Evolutionary conservation across 2,329 filamentous ascomycete genomes (phyloP).

Genomic region (Epichloe aotearoae): DNA sequence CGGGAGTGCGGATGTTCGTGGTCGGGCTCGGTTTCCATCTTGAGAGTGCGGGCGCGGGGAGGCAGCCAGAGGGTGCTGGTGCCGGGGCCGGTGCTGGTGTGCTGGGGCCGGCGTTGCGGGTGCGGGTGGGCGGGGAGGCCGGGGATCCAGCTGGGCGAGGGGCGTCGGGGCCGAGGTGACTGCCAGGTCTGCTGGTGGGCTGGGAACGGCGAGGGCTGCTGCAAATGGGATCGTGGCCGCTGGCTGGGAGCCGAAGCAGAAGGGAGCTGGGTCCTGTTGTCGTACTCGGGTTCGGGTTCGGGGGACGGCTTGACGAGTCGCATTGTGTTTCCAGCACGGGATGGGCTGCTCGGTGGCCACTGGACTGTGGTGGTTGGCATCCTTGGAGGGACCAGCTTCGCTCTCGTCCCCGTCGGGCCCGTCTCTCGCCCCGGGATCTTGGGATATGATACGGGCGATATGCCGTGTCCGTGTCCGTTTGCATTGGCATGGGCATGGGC

Average conservation of each 20-base stretch:
- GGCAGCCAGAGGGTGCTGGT: constrained; percentile 6
- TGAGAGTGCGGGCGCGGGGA: not conserved
- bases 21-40: constrained; percentile 5
- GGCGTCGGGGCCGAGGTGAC: not conserved
- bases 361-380: constrained; percentile 12
- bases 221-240: not conserved
- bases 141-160: constrained; percentile 2
- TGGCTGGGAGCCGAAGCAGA: constrained; percentile 1
- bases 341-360: not conserved
- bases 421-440: constrained; percentile 13
- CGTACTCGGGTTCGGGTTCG: constrained; percentile 13
- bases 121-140: constrained; percentile 5
- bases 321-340: constrained; percentile 14
- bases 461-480: constrained; percentile 7
- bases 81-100: constrained; percentile 2
- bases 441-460: constrained; percentile 20
- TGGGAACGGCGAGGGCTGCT: not conserved
- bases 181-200: not conserved
- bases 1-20: not conserved
- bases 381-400: constrained; percentile 19
- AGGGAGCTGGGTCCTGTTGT: constrained; percentile 8
- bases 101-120: constrained; percentile 5
- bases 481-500: not conserved
- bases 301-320: constrained; percentile 23
- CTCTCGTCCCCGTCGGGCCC: constrained; percentile 2